These are phyloP conservation scores for Bruguiera gymnorhiza DNA, from an alignment of 345 rosid species.

Conservation along the genomic window DNA sequence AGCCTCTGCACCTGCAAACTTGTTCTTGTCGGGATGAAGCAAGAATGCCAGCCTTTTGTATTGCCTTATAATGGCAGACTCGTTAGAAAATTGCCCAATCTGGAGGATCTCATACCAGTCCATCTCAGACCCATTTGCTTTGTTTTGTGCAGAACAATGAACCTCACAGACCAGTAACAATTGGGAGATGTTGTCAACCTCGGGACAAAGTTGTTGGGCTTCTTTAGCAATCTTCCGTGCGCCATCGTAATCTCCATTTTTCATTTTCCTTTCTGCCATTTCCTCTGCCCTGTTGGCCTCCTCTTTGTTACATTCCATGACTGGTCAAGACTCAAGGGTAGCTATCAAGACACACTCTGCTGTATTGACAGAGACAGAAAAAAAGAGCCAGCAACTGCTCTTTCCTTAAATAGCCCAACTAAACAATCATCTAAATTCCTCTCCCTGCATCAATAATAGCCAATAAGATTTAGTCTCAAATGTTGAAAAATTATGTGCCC, in stretches of 20 bases:
- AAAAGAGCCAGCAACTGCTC: not conserved
- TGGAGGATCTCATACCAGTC: slow-evolving; percentile 92
- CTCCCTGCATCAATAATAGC: slow-evolving; percentile 15
- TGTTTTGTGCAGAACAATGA: slow-evolving; percentile 56
- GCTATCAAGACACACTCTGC: not conserved
- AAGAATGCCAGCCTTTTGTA: slow-evolving; percentile 72
- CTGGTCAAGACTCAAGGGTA: slow-evolving; percentile 1
- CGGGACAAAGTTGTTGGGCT: slow-evolving; percentile 65
- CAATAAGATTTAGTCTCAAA: slow-evolving; percentile 4
- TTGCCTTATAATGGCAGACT: slow-evolving; percentile 66
- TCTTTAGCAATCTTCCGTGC: slow-evolving; percentile 54
- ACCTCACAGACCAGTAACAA: slow-evolving; percentile 73
- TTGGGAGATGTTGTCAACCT: slow-evolving; percentile 59
- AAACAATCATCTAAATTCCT: slow-evolving; percentile 18
- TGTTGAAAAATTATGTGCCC: not conserved
- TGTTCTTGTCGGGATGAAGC: slow-evolving; percentile 93
- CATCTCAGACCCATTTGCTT: slow-evolving; percentile 46
- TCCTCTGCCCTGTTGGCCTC: slow-evolving; percentile 70
- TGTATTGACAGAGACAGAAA: not conserved
- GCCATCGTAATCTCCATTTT: slow-evolving; percentile 47
- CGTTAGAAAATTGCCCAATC: slow-evolving; percentile 49
- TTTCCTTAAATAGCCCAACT: not conserved
- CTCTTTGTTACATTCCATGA: slow-evolving; percentile 86
- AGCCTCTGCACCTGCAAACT: slow-evolving; percentile 79
- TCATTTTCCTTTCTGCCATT: slow-evolving; percentile 63